A percentile compares a stretch with the other conserved stretches of the same genome.
Conservation (phyloP, 768 basidiomycete genomes). For the Boletus eberwhitei region DNA sequence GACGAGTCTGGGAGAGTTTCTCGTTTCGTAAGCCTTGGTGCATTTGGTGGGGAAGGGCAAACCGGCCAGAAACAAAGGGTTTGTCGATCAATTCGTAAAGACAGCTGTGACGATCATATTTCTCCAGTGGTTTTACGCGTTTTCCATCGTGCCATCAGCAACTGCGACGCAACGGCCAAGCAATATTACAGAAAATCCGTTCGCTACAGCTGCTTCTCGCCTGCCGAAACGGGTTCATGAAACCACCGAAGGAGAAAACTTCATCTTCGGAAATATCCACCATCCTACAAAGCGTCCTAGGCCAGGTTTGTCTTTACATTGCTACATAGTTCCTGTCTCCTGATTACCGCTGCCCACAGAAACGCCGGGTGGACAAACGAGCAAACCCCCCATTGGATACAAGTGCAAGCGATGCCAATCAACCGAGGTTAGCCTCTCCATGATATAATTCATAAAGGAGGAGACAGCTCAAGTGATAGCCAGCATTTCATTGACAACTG, state of each 20-base stretch:
- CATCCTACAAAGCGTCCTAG: constrained; percentile 57
- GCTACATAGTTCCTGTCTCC: not conserved
- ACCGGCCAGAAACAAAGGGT: constrained; percentile 82
- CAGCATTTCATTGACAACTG: constrained; percentile 79
- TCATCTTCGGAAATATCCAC: constrained; percentile 63
- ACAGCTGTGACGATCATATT: constrained; percentile 5
- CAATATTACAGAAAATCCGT: constrained; percentile 73
- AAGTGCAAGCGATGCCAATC: constrained; percentile 77
- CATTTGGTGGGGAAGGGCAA: constrained; percentile 68
- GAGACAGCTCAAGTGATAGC: constrained; percentile 1
- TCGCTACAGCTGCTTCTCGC: constrained; percentile 40
- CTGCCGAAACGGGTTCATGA: constrained; percentile 55
- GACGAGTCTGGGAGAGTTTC: constrained; percentile 64
- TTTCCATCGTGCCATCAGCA: constrained; percentile 66
- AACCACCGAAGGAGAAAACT: constrained; percentile 51
- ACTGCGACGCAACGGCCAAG: constrained; percentile 44
- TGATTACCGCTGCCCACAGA: constrained; percentile 6
- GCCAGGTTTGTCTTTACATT: constrained; percentile 40
- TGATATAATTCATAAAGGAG: not conserved
- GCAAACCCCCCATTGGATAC: constrained; percentile 67
- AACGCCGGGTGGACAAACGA: constrained; percentile 38
- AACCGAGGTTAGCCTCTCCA: constrained; percentile 49
- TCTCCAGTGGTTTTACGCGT: constrained; percentile 94
- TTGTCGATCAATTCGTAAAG: constrained; percentile 26
- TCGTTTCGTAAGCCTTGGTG: constrained; percentile 79